Base-by-base conservation (phyloP, 345 rosid species). In the Mangifera indica region DNA sequence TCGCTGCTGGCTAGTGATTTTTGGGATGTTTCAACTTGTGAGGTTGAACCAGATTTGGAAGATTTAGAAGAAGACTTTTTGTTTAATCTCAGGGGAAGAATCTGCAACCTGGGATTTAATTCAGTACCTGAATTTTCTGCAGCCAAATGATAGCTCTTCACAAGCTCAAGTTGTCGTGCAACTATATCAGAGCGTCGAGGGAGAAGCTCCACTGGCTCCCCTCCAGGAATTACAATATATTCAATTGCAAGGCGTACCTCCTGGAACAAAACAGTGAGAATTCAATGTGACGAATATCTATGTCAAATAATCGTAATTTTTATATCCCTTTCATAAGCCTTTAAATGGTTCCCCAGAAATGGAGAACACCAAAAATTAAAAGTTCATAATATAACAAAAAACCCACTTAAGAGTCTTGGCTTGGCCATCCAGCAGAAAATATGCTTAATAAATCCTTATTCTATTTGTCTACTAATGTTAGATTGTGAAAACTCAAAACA, bases 161-260 rank as follows among this genome's bases (percentile, higher is more conserved):
- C 97, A 40, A 94, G 92, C 84, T 92, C 87, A n/a, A 94, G 88
- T 69, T 94, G 97, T 66, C 91, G 83, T 14, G 92, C 95, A 17
- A 94, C 81, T 67, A 92, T 94, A 63, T 92, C 93, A 1, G 95
- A 90, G 52, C 93, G 74, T 73, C 96, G 83, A 0, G 97, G 98
- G 63, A 93, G 98, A 77, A 93, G 98, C 84, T 93, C 98, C 74
- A 91, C 98, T 0, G 96, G 89, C 80, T 91, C 98, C 76, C 96
- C 96, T 45, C 96, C 97, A 0, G 97, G 98, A 75, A 93, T 93
- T 54, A 93, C 97, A 25, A 93, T 93, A 68, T 90, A 93, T 84
- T 93, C 94, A 0, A 93, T 93, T 25, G 97, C 97, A 67, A 91
- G 90, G 57, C 94, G 88, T 32, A 90, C 97, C 82, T 93, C 98